Percentiles rank a stretch among this genome's conserved stretches.
phyloP scores from a whole-genome alignment of 768 basidiomycete genomes.

The Podaxis rugospora region DNA sequence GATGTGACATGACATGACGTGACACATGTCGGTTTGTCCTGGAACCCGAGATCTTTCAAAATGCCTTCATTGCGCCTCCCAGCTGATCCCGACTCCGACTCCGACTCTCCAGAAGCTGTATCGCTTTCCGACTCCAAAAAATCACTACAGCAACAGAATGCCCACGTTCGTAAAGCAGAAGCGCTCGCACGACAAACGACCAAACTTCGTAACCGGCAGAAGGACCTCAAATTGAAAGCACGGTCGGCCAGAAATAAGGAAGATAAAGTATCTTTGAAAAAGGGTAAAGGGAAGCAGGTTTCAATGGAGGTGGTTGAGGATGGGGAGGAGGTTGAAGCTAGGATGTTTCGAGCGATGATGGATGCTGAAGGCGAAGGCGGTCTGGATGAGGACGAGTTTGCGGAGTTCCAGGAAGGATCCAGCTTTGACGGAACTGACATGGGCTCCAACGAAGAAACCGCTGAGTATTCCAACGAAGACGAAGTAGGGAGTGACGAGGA shows the following conservation, averaged over 20 bases:
- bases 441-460: slow-evolving; percentile 22
- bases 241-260: slow-evolving; percentile 28
- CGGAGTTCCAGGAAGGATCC: slow-evolving; percentile 1
- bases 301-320: not conserved
- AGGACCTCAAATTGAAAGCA: slow-evolving; percentile 47
- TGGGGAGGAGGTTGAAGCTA: slow-evolving; percentile 11
- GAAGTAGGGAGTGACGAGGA: slow-evolving; percentile 23
- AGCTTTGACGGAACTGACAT: slow-evolving; percentile 16
- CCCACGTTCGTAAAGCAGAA: slow-evolving; percentile 32
- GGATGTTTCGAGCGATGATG: slow-evolving; percentile 39
- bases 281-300: not conserved
- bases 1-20: too few species aligned
- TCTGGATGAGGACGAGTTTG: slow-evolving; percentile 13
- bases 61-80: not conserved
- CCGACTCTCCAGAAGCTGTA: slow-evolving; percentile 43
- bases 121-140: slow-evolving; percentile 44
- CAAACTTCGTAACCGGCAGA: slow-evolving; percentile 41
- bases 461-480: slow-evolving; percentile 17
- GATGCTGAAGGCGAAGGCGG: slow-evolving; percentile 27
- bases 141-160: slow-evolving; percentile 29
- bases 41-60: not conserved
- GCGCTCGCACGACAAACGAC: slow-evolving; percentile 33
- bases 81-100: slow-evolving; percentile 10
- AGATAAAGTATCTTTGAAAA: not conserved
- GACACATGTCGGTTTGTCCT: too few species aligned